A percentile compares a stretch with the other conserved stretches of the same genome.
Conservation (phyloP, 352 stramenopile genomes). For the Pythium biforme region DNA sequence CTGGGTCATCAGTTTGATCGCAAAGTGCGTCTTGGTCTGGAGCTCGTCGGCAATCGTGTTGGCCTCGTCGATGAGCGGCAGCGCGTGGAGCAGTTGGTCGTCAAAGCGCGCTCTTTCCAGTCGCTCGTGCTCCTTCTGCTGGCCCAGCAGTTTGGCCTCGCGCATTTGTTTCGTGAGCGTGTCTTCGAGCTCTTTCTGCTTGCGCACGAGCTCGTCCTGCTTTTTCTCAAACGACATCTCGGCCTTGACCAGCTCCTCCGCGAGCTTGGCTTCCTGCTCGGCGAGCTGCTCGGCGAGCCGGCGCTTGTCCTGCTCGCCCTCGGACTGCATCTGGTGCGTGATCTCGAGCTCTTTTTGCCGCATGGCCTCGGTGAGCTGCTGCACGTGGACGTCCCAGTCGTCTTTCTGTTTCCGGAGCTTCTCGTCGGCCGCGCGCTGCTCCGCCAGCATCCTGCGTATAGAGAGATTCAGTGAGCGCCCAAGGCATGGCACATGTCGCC, state of each 20-base stretch:
- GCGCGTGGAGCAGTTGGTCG: conserved; percentile 71
- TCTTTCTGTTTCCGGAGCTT: conserved; percentile 63
- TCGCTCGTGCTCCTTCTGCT: conserved; percentile 76
- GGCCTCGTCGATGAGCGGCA: conserved; percentile 83
- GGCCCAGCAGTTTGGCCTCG: conserved; percentile 60
- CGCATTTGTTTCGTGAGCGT: conserved; percentile 82
- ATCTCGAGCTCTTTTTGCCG: conserved; percentile 67
- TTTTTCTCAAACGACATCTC: conserved; percentile 79
- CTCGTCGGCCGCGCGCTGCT: conserved; percentile 56
- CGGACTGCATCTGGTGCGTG: conserved; percentile 67
- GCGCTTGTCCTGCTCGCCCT: conserved; percentile 75
- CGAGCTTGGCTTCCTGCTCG: conserved; percentile 39
- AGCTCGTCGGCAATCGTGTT: conserved; percentile 86
- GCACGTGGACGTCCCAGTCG: conserved; percentile 72
- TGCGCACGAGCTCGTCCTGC: conserved; percentile 60
- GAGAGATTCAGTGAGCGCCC: neutral
- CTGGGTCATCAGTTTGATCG: conserved; percentile 64
- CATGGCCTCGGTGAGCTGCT: conserved; percentile 74
- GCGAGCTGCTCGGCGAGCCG: conserved; percentile 71
- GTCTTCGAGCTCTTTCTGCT: conserved; percentile 64
- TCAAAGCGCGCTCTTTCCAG: conserved; percentile 73
- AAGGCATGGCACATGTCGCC: neutral
- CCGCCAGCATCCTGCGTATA: conserved; percentile 43
- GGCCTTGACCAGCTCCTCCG: conserved; percentile 72
- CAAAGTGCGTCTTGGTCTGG: conserved; percentile 61